These are phyloP conservation scores for Emericellopsis terricola DNA, from an alignment of 495 filamentous ascomycete genomes.

Conservation along the genomic window DNA sequence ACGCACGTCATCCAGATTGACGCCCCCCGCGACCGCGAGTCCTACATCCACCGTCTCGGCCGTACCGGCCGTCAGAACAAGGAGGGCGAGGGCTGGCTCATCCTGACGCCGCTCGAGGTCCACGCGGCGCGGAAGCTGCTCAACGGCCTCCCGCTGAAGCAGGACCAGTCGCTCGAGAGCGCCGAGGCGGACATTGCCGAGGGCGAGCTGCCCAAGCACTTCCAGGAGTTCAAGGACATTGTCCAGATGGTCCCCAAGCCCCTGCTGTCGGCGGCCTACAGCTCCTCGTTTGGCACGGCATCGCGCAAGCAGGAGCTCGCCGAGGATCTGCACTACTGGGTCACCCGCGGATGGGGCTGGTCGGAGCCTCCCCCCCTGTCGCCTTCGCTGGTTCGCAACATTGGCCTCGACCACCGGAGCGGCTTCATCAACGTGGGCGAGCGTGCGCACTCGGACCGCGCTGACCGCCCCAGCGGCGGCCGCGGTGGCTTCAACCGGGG, in stretches of 20 bases:
- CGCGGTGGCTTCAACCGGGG: slow-evolving; percentile 4
- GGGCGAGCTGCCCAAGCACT: slow-evolving; percentile 16
- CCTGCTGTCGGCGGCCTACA: slow-evolving; percentile 20
- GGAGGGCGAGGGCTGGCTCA: slow-evolving; percentile 61
- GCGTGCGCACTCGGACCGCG: too few relatives aligned
- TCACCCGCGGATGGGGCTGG: slow-evolving; percentile 43
- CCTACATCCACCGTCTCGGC: slow-evolving; percentile 81
- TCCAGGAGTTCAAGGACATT: slow-evolving; percentile 16
- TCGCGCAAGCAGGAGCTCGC: slow-evolving; percentile 22
- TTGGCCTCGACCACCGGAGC: slow-evolving; percentile 28
- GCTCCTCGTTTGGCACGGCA: slow-evolving; percentile 29
- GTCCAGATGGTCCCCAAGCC: slow-evolving; percentile 12
- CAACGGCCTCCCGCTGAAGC: slow-evolving; percentile 43
- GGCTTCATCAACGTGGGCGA: too few relatives aligned
- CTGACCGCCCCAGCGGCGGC: slow-evolving; percentile 3
- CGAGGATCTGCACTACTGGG: slow-evolving; percentile 41
- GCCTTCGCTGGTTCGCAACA: slow-evolving; percentile 19
- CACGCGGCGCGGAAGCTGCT: slow-evolving; percentile 30
- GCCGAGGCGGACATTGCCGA: slow-evolving; percentile 31
- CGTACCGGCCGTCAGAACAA: slow-evolving; percentile 55
- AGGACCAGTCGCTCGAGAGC: slow-evolving; percentile 23
- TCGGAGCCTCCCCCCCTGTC: slow-evolving; percentile 33
- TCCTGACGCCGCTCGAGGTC: slow-evolving; percentile 44
- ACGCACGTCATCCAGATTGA: slow-evolving; percentile 80
- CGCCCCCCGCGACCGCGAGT: slow-evolving; percentile 48